phyloP scores from a whole-genome alignment of 192 early-diverging fungal genomes.

The Mortierella claussenii region DNA sequence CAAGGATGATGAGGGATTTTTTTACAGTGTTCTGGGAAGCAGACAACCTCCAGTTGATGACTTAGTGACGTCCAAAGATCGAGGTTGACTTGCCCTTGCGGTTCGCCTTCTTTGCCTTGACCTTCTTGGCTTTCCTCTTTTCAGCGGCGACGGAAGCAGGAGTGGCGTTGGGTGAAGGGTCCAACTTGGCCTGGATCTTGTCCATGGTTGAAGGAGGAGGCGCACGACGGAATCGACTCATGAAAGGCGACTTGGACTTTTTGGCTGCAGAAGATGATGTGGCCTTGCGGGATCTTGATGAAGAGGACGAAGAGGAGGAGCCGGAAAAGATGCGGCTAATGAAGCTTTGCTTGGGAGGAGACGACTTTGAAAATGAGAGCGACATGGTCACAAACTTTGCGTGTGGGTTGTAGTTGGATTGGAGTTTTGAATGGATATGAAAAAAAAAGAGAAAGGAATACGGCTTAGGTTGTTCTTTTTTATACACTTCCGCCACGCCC shows the following conservation, averaged over 20 bases:
- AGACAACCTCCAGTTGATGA: not conserved
- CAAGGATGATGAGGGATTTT: not conserved
- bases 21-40: not conserved
- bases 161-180: conserved; percentile 6
- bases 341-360: conserved; percentile 14
- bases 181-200: conserved; percentile 29
- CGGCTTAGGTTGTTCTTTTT: not conserved
- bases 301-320: not conserved
- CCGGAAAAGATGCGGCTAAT: conserved; percentile 20
- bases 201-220: conserved; percentile 25
- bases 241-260: conserved; percentile 9
- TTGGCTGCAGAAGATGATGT: not conserved
- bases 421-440: not conserved
- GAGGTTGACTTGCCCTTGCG: conserved; percentile 4
- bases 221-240: conserved; percentile 27
- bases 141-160: conserved; percentile 1
- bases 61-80: conserved; percentile 14
- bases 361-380: not conserved
- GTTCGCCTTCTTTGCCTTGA: conserved; percentile 21
- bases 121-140: conserved; percentile 12
- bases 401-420: not conserved
- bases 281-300: conserved; percentile 1
- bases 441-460: not conserved
- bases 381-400: too few species aligned
- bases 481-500: too few species aligned